Base-by-base conservation (phyloP, 179 eudicot genomes). In the Spergularia azorica region DNA sequence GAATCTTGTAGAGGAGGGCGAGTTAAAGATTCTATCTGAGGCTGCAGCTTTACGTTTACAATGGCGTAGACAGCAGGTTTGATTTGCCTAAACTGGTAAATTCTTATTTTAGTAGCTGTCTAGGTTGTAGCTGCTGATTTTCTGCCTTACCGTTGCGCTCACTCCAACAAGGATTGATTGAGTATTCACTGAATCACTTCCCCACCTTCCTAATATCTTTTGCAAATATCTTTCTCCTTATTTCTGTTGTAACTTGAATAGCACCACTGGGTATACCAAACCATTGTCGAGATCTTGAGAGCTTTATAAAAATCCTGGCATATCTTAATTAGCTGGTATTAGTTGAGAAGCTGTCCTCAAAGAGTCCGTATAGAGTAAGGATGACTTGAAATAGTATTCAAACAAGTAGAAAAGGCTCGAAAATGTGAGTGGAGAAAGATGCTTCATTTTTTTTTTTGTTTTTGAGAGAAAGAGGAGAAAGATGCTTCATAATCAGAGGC, bases 21-120 rank as follows among this genome's bases (percentile, higher is more conserved):
- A 95, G 79, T 80, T 95, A 63, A 95, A 84, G 83, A 82, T 87
- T 79, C 87, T 95, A 4, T 90, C 92, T 26, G 94, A 95, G 87
- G 99, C 99, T 84, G 97, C 99, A 70, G 73, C 84, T 71, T 90
- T 88, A 58, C 92, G 99, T 75, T 86, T 87, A 20, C 87, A 86
- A 74, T 95, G 99, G 99, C 95, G 99, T 51, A 88, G 84, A 51
- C 74, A 83, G 63, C 95, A 95, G 97, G 99, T 80, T 70, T 77
- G 69, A 55, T 56, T 63, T n/a, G 51, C 17, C 55, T 77, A 51
- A 57, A 59, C 8, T n/a, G 55, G 43, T 67, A 41, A 26, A 10
- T 75, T 39, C 14, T 9, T 10, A 70, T 17, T 55, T 65, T 38
- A 74, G 14, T 41, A 52, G 71, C 9, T 56, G 18, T 20, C 52